A percentile compares a stretch with the other conserved stretches of the same genome.
Evolutionary conservation across 352 stramenopile species (phyloP).

Genomic region (Phytophthora citricola): DNA sequence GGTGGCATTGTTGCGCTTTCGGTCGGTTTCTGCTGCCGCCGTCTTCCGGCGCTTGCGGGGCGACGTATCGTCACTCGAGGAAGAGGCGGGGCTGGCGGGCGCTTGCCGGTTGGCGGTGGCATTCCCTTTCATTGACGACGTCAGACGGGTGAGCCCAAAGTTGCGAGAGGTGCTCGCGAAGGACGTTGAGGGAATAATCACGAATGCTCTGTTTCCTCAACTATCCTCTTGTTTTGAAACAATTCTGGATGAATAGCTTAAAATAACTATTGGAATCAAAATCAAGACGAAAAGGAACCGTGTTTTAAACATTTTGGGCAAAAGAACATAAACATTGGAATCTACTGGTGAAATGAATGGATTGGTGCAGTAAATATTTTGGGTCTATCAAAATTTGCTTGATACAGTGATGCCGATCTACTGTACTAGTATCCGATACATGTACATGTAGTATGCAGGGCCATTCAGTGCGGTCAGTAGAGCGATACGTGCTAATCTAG

Average conservation of each 20-base stretch:
- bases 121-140: slow-evolving; percentile 5
- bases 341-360: no score
- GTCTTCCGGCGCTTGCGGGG: slow-evolving; percentile 12
- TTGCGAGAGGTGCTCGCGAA: no score
- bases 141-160: background rate
- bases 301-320: background rate
- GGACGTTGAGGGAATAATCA: slow-evolving; percentile 5
- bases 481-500: no score
- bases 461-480: no score
- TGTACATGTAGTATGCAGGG: no score
- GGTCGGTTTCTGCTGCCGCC: background rate
- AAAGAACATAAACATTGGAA: no score
- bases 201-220: background rate
- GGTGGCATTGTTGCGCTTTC: slow-evolving; percentile 17
- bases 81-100: background rate
- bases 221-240: slow-evolving; percentile 18
- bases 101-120: background rate
- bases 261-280: no score
- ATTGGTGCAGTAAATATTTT: no score
- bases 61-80: slow-evolving; percentile 10
- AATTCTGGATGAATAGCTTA: no score
- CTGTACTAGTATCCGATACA: no score
- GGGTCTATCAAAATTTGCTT: no score
- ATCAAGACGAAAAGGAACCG: background rate
- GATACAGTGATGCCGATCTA: no score